phyloP scores from a whole-genome alignment of 2,329 filamentous ascomycete genomes.

The Fusarium pilosicola region DNA sequence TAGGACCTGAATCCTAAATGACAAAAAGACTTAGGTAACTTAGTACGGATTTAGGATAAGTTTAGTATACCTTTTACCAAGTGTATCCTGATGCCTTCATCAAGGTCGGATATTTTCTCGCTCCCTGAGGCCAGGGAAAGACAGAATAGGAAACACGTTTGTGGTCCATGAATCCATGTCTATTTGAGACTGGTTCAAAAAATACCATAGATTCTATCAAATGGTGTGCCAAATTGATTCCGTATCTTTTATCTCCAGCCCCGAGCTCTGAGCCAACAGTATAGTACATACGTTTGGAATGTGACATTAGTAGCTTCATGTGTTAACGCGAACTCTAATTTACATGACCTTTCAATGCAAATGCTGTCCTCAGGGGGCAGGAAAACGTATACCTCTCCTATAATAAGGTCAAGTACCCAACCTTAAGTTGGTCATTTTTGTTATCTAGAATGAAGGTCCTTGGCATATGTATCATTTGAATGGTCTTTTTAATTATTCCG shows the following conservation, averaged over 20 bases:
- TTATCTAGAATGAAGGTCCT: too few relatives aligned
- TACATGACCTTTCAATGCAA: not conserved
- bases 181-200: not conserved
- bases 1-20: too few relatives aligned
- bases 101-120: too few relatives aligned
- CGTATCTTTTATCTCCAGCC: not conserved
- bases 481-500: slow-evolving; percentile 8
- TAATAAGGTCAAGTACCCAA: not conserved
- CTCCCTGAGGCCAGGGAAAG: too few relatives aligned
- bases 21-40: too few relatives aligned
- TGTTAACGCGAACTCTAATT: not conserved
- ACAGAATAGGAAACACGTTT: not conserved
- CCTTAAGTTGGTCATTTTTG: not conserved
- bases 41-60: too few relatives aligned
- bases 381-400: not conserved
- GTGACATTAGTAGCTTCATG: slow-evolving; percentile 1
- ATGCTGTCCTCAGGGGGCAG: not conserved
- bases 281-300: not conserved
- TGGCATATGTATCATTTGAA: not conserved
- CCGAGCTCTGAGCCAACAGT: not conserved
- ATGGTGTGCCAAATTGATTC: not conserved
- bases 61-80: too few relatives aligned
- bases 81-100: too few relatives aligned
- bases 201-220: not conserved
- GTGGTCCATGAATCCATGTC: not conserved